These are phyloP conservation scores for Cucumis hystrix DNA, from an alignment of 306 rosid genomes.

Conservation along the genomic window DNA sequence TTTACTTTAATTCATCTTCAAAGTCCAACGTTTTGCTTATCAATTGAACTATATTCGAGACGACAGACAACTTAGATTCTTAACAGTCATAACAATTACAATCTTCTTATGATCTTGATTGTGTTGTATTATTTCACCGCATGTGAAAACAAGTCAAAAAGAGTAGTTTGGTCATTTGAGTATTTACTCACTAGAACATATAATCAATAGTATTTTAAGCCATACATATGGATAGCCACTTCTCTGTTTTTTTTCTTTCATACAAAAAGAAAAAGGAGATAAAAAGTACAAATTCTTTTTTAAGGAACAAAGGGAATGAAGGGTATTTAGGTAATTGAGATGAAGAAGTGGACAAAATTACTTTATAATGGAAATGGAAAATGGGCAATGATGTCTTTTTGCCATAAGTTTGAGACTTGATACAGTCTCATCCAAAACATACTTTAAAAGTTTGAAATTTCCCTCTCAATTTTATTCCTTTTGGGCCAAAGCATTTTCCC, in stretches of 20 bases:
- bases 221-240: neutral
- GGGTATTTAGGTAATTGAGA: neutral
- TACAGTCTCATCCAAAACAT: neutral
- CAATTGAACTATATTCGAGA: neutral
- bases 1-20: too few species aligned
- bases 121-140: fast-evolving
- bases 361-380: neutral
- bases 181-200: neutral
- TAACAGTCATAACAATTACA: neutral
- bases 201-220: neutral
- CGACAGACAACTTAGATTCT: neutral
- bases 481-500: neutral
- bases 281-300: neutral
- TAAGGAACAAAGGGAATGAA: neutral
- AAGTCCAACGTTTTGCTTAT: neutral
- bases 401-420: neutral
- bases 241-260: neutral
- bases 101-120: neutral
- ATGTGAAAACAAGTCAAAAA: neutral
- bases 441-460: slow-evolving; percentile 1
- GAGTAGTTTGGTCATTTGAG: neutral
- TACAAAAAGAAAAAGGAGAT: neutral
- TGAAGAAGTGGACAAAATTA: neutral
- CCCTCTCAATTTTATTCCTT: slow-evolving; percentile 5
- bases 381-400: slow-evolving; percentile 1